Percentiles rank a stretch among this genome's conserved stretches.
Evolutionary conservation across 2,329 filamentous ascomycete genomes (phyloP).

Genomic region (Didymella lethalis): DNA sequence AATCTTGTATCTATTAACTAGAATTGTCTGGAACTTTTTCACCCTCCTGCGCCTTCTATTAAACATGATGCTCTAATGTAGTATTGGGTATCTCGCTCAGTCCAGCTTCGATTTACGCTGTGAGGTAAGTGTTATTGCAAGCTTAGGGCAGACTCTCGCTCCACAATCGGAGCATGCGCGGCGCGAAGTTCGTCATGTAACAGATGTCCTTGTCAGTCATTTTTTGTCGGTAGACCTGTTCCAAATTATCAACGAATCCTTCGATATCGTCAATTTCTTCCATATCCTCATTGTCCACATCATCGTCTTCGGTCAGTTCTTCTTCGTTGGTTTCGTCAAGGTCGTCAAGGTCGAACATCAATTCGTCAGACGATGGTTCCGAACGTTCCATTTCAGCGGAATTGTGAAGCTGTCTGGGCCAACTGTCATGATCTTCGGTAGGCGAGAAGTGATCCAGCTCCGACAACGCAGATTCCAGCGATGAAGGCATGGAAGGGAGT

Average conservation of each 20-base stretch:
- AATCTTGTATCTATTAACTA: neutral
- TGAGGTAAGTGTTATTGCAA: neutral
- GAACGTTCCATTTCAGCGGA: too few species aligned
- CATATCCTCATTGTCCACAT: slow-evolving; percentile 24
- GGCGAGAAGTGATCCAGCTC: slow-evolving; percentile 7
- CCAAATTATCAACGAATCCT: slow-evolving; percentile 25
- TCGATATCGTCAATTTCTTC: slow-evolving; percentile 27
- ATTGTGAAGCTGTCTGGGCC: neutral
- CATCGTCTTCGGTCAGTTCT: slow-evolving; percentile 8
- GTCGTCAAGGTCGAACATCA: neutral
- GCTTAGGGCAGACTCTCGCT: neutral
- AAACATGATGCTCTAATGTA: neutral
- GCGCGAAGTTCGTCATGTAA: slow-evolving; percentile 35
- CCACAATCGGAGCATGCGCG: slow-evolving; percentile 25
- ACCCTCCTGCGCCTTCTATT: neutral
- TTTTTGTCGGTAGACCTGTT: slow-evolving; percentile 17
- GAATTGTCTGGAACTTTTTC: neutral
- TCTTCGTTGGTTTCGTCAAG: slow-evolving; percentile 5
- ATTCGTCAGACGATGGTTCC: neutral
- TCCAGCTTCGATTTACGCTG: neutral
- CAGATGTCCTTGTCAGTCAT: slow-evolving; percentile 23
- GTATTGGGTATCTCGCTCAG: slow-evolving; percentile 7
- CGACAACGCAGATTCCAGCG: slow-evolving; percentile 1
- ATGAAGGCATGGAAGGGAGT: neutral
- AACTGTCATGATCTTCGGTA: neutral